Evolutionary conservation across 2,329 filamentous ascomycete species (phyloP).

Genomic region (Ploettnerulaceae sp.): DNA sequence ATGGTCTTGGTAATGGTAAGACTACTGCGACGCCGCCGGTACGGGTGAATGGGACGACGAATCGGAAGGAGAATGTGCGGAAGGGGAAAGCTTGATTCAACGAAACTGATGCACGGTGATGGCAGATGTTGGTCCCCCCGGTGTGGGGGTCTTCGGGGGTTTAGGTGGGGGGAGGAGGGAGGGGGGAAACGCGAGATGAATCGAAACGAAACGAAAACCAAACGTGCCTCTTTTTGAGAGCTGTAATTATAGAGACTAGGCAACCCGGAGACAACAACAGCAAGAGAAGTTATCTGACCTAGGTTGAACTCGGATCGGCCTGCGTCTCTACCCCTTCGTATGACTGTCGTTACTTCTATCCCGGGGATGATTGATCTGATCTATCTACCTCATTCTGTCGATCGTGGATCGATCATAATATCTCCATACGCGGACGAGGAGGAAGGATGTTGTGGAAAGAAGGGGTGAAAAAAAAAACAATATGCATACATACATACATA

Average conservation of each 20-base stretch:
- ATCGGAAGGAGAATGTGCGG: constrained; percentile 20
- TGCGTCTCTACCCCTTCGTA: no score
- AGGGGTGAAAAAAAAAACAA: no score
- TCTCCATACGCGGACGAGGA: no score
- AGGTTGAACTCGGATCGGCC: no score
- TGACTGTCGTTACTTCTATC: no score
- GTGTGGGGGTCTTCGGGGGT: constrained; percentile 11
- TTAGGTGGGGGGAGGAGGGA: background rate
- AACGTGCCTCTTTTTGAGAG: constrained; percentile 3
- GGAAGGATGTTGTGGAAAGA: no score
- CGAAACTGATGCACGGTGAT: constrained; percentile 6
- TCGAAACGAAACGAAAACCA: no score
- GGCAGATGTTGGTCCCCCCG: background rate
- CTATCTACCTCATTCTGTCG: constrained; percentile 1
- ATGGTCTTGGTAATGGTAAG: constrained; percentile 14
- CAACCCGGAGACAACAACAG: background rate
- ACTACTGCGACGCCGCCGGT: constrained; percentile 16
- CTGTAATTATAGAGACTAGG: background rate
- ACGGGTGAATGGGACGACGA: constrained; percentile 19
- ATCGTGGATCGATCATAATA: constrained; percentile 5
- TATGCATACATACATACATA: no score
- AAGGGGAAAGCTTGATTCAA: constrained; percentile 12
- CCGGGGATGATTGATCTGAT: no score
- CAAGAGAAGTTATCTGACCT: no score
- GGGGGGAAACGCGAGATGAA: no score